phyloP scores from a whole-genome alignment of 805 yeast genomes.

The Candida tibetensis region DNA sequence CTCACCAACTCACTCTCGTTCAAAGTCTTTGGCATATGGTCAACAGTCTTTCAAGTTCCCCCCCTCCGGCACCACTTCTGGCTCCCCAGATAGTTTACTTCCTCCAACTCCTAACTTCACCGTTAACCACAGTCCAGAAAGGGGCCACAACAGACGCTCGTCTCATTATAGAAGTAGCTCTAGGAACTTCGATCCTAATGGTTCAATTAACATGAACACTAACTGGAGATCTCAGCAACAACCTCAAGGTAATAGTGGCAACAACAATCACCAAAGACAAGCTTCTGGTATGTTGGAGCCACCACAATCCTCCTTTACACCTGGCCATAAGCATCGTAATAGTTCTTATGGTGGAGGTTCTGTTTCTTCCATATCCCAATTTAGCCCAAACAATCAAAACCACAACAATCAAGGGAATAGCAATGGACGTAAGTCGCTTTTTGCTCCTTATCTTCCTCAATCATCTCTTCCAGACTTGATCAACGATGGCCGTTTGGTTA shows the following conservation, averaged over 20 bases:
- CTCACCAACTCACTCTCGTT: constrained; percentile 28
- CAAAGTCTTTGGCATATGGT: constrained; percentile 43
- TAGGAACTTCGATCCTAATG: constrained; percentile 37
- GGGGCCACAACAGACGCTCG: constrained; percentile 36
- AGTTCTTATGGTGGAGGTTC: constrained; percentile 65
- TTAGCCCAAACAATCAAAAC: constrained; percentile 27
- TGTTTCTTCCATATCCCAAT: constrained; percentile 45
- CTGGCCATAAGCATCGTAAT: constrained; percentile 74
- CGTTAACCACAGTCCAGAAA: constrained; percentile 32
- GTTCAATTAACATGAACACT: constrained; percentile 41
- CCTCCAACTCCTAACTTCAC: constrained; percentile 57
- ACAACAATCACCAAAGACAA: constrained; percentile 19
- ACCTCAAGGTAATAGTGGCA: constrained; percentile 19
- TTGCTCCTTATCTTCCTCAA: constrained; percentile 96
- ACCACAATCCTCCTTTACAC: constrained; percentile 50
- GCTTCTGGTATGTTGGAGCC: constrained; percentile 32
- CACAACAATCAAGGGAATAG: constrained; percentile 30
- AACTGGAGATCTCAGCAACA: constrained; percentile 65
- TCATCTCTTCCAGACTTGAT: constrained; percentile 86
- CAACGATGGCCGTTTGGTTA: constrained; percentile 85
- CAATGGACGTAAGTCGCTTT: constrained; percentile 69
- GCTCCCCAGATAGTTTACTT: constrained; percentile 27
- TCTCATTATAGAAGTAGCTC: constrained; percentile 41
- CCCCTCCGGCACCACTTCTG: constrained; percentile 29
- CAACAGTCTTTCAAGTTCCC: constrained; percentile 63